Conservation (phyloP, 257 asterid genomes). For the Solanum sejunctum region DNA sequence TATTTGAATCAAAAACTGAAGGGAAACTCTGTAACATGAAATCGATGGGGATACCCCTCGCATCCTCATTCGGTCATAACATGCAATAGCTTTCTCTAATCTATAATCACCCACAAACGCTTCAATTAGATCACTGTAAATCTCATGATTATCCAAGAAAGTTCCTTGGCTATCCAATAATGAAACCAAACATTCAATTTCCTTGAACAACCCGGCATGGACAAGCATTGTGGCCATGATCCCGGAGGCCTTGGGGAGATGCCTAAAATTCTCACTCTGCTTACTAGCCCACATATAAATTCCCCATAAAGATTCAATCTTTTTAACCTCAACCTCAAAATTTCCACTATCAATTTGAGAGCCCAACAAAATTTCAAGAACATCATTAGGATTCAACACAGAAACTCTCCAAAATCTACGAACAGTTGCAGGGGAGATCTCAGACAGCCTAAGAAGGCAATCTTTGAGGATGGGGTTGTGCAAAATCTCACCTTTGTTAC, state of each 20-base stretch:
- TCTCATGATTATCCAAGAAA: conserved; percentile 55
- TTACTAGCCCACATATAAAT: conserved; percentile 50
- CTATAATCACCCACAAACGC: conserved; percentile 46
- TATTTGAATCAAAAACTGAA: conserved; percentile 38
- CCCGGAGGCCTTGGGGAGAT: conserved; percentile 46
- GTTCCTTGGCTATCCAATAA: conserved; percentile 37
- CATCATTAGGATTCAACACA: conserved; percentile 46
- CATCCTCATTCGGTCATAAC: conserved; percentile 52
- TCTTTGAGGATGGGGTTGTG: conserved; percentile 28
- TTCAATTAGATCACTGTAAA: conserved; percentile 58
- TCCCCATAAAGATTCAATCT: conserved; percentile 65
- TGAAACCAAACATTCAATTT: conserved; percentile 58
- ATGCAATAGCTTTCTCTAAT: conserved; percentile 40
- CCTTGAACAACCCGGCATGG: conserved; percentile 35
- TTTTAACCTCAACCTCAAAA: conserved; percentile 34
- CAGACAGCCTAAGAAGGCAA: conserved; percentile 39
- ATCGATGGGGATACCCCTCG: conserved; percentile 39
- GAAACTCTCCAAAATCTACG: conserved; percentile 73
- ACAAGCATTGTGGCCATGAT: conserved; percentile 76
- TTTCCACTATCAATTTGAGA: conserved; percentile 29
- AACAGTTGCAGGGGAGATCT: conserved; percentile 35
- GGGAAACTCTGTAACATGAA: conserved; percentile 36
- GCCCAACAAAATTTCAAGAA: conserved; percentile 57
- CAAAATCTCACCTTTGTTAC: conserved; percentile 24
- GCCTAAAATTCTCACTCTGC: conserved; percentile 34